Base-by-base conservation (phyloP, 2,329 filamentous ascomycete genomes). In the Sporothrix luriei region DNA sequence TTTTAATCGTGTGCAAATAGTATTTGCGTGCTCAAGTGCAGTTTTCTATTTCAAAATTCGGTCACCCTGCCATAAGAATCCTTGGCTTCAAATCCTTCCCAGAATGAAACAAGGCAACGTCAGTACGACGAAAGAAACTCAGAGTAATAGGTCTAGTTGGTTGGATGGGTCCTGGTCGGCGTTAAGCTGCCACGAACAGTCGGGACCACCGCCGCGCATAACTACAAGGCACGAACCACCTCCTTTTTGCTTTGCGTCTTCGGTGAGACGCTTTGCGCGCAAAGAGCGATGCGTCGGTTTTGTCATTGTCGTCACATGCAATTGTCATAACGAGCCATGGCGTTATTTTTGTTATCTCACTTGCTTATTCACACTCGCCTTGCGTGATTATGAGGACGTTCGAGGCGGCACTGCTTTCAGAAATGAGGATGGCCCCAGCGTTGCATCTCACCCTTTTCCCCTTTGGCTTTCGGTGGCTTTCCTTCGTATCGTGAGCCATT, bases 341-440 rank as follows among this genome's bases (percentile, higher is more conserved):
- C 5, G 33, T 33, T 33, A 5, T 33, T 33, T 29, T 33, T 33
- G 33, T 7, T 9, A 33, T 33, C 33, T 33, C 33, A 33, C 33
- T 33, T 7, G 29, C 21, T 52, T 52, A 26, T 24, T 46, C 43
- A 16, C 16, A 16, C 5, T 46, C 14, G 13, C 13, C 24, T 52
- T 54, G 29, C 29, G 29, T 33, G 29, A 33, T 33, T 33, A 33
- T 33, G 33, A 33, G 29, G 7, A 7, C 33, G 33, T 7, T 33
- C 29, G 33, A 33, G 16, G 3, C 52, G 19, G 19, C 14, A 57
- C 4, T 57, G 19, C 10, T 10, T 3, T 19, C 16, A 43, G 38
- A 62, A 62, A 62, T 62, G 57, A 62, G 21, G 38, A 62, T 61
- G 57, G 57, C 14, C 57, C 43, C 38, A n/a, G 57, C 57, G 38